Evolutionary conservation across 352 stramenopile genomes (phyloP).

Genomic region (Pythium biforme): DNA sequence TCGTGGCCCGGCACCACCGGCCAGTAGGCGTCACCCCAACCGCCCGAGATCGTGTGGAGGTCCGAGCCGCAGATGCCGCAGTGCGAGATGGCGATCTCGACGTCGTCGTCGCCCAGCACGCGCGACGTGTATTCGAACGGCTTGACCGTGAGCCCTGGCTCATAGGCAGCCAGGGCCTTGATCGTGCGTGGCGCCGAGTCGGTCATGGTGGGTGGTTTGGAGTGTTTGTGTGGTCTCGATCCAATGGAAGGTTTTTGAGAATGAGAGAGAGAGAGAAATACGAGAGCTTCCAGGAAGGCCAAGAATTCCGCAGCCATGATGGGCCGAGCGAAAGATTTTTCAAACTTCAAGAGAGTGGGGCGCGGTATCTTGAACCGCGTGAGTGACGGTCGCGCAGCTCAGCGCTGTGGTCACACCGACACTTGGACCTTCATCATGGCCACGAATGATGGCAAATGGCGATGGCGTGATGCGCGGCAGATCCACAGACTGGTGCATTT

Average conservation of each 20-base stretch:
- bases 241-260: not conserved
- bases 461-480: too few relatives aligned
- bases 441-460: too few relatives aligned
- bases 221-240: not conserved
- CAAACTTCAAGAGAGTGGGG: not conserved
- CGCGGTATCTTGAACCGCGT: not conserved
- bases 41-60: slow-evolving; percentile 30
- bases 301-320: too few relatives aligned
- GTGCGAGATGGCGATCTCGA: slow-evolving; percentile 24
- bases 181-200: slow-evolving; percentile 17
- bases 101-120: slow-evolving; percentile 20
- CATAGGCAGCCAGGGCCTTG: slow-evolving; percentile 19
- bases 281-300: too few relatives aligned
- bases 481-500: too few relatives aligned
- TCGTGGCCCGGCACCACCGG: slow-evolving; percentile 31
- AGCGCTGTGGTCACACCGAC: too few relatives aligned
- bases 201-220: not conserved
- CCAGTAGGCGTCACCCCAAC: slow-evolving; percentile 27
- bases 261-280: too few relatives aligned
- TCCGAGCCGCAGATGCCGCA: slow-evolving; percentile 37
- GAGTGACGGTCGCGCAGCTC: not conserved
- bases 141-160: slow-evolving; percentile 21
- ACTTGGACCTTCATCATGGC: too few relatives aligned
- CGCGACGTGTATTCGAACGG: slow-evolving; percentile 25
- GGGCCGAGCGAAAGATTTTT: not conserved